Evolutionary conservation across 179 eudicot genomes (phyloP).

Genomic region (Carnegiea gigantea): DNA sequence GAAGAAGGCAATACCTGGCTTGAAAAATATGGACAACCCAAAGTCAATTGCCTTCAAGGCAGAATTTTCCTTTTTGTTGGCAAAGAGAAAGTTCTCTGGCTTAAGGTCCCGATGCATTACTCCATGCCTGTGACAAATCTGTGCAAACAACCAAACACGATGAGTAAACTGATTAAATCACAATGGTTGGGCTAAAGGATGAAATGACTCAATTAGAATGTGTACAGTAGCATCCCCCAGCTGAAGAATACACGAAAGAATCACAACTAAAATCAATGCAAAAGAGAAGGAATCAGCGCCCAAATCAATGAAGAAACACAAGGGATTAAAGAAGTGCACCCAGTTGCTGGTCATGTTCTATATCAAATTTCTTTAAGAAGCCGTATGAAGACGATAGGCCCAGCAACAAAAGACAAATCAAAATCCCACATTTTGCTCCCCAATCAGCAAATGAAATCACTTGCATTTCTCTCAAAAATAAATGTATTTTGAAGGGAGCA

Average conservation of each 20-base stretch:
- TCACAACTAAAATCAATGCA: not conserved
- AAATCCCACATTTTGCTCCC: not conserved
- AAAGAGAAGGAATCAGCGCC: not conserved
- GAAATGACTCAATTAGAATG: not conserved
- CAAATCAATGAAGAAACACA: not conserved
- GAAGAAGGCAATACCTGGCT: constrained; percentile 50
- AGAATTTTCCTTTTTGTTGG: constrained; percentile 75
- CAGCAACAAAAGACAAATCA: not conserved
- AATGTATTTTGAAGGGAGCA: not conserved
- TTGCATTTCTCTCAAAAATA: not conserved
- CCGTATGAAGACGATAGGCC: constrained; percentile 2
- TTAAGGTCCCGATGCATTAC: constrained; percentile 90
- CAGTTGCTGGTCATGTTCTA: not conserved
- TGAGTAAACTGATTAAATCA: not conserved
- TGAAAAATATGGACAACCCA: constrained; percentile 75
- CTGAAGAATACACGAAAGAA: not conserved
- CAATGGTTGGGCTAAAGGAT: not conserved
- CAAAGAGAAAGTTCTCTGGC: constrained; percentile 83
- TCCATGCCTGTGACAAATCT: constrained; percentile 77
- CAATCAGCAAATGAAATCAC: not conserved
- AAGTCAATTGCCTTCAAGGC: constrained; percentile 78
- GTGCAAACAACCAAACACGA: constrained; percentile 13
- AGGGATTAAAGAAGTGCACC: constrained; percentile 1
- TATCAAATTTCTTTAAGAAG: not conserved
- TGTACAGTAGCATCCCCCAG: not conserved